phyloP scores from a whole-genome alignment of 371 early-diverging fungal species.

The Mortierella sp. region DNA sequence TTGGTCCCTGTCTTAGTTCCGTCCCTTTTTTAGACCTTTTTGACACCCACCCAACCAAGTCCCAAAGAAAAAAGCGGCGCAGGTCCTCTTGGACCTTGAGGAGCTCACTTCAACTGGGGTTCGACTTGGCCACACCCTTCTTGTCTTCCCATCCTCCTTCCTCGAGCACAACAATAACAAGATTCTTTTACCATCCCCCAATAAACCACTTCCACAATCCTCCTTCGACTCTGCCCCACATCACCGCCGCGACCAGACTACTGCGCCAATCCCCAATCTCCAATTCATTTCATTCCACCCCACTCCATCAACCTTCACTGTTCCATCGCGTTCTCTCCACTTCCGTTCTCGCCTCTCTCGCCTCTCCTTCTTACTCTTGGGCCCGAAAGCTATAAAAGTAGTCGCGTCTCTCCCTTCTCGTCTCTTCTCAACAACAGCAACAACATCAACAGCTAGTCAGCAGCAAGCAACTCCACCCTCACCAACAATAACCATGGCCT shows the following conservation, averaged over 20 bases:
- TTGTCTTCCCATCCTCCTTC: not conserved
- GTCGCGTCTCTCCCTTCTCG: not conserved
- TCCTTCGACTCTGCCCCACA: not conserved
- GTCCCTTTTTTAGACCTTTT: not conserved
- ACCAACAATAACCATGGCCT: not conserved
- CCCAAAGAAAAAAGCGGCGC: not conserved
- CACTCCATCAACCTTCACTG: not conserved
- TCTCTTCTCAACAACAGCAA: not conserved
- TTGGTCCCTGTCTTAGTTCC: not conserved
- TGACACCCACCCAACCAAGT: not conserved
- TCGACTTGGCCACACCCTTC: not conserved
- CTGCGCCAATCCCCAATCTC: constrained; percentile 3
- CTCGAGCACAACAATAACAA: not conserved
- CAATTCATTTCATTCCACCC: not conserved
- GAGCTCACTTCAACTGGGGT: not conserved
- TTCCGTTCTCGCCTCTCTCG: constrained; percentile 17
- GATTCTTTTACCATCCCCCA: not conserved
- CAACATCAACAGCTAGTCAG: not conserved
- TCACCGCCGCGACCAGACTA: not conserved
- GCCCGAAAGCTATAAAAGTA: constrained; percentile 5
- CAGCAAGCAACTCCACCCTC: constrained; percentile 2
- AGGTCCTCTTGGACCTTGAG: constrained; percentile 8
- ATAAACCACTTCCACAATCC: not conserved
- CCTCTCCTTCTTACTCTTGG: not conserved
- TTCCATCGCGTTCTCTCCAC: constrained; percentile 48